Base-by-base conservation (phyloP, 768 basidiomycete genomes). In the Calvatia gigantea region DNA sequence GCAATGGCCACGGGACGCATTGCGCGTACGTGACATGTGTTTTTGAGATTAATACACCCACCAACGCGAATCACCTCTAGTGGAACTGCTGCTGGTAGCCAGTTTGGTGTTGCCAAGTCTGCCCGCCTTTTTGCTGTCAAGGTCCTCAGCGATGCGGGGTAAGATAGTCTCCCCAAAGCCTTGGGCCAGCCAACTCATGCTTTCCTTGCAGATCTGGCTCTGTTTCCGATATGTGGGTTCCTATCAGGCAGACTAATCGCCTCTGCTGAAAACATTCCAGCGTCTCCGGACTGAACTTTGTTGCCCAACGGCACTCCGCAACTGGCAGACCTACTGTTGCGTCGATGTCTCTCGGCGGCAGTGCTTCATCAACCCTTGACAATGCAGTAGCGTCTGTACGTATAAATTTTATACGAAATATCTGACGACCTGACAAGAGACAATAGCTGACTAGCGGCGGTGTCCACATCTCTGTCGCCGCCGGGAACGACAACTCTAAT, bases 1-100 rank as follows among this genome's bases (percentile, higher is more conserved):
- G 68, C 14, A 64, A 72, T 54, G 75, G 75, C n/a, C 74, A 75
- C 51, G 73, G 73, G n/a, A 71, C 73, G 12, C 71, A 72, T 55
- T 57, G 35, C 54, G 64, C 69, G 64, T 66, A 54, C 31, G 62
- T 53, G 6, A 25, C 32, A 15, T 27, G 19, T 17, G 2, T 21
- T 14, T 47, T 2, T 19, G 23, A 15, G 17, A 8, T 29, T 41
- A 19, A 31, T 8, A 17, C 11, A 25, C n/a, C 41, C 21, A 21
- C 8, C 19, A 23, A 52, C 12, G n/a, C 15, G 14, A 17, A 21
- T 21, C 14, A 23, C 14, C 28, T 23, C 0, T n/a, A 66, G 65
- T 21, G 66, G 65, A 6, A 67, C 62, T 14, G 66, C 63, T 32
- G 66, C 63, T 12, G 66, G 66, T 1, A 63, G 43, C 31, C 63